Conservation (phyloP, 306 rosid species). For the Biancaea sappan region DNA sequence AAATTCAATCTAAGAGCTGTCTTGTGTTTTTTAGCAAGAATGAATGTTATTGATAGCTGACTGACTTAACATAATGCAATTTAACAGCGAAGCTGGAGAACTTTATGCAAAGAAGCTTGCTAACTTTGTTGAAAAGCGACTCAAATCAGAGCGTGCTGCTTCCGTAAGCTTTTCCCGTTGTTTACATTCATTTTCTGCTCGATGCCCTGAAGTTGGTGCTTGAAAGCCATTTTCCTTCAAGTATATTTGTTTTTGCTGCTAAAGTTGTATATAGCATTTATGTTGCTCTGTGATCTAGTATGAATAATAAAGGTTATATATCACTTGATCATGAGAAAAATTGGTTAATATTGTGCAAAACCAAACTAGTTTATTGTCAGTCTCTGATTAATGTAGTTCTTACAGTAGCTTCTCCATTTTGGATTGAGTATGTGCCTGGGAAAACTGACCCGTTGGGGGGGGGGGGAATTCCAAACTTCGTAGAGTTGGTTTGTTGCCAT, state of each 20-base stretch:
- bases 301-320: neutral
- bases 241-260: neutral
- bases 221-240: constrained; percentile 10
- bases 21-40: constrained; percentile 5
- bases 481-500: neutral
- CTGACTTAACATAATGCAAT: constrained; percentile 30
- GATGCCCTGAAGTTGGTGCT: constrained; percentile 22
- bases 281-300: neutral
- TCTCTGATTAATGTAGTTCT: constrained; percentile 19
- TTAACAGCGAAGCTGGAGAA: constrained; percentile 81
- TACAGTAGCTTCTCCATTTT: neutral
- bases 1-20: constrained; percentile 16
- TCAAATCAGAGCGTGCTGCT: constrained; percentile 96
- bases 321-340: constrained; percentile 18
- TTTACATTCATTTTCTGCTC: constrained; percentile 28
- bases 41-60: constrained; percentile 12
- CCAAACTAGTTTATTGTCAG: neutral
- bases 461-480: neutral
- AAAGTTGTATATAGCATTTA: constrained; percentile 18
- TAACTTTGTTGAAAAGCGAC: constrained; percentile 88
- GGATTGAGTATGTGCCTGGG: neutral
- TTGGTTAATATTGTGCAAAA: constrained; percentile 16
- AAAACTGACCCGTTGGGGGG: neutral
- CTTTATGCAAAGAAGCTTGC: constrained; percentile 84
- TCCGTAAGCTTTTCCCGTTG: constrained; percentile 68